Evolutionary conservation across 83 land plant species (phyloP).

Genomic region (Picea abies): DNA sequence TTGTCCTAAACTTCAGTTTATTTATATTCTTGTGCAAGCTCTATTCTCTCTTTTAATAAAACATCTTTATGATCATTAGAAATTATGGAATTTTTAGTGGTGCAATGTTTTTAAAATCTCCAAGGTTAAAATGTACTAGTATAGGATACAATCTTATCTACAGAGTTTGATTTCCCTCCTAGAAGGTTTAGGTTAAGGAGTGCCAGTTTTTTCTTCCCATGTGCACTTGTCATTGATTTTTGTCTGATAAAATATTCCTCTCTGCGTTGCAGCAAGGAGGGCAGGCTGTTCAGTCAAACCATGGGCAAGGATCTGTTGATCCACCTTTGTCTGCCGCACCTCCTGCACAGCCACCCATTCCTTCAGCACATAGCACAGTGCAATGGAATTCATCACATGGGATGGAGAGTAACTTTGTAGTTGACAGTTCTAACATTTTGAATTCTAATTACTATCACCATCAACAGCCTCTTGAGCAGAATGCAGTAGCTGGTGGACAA

Average conservation of each 20-base stretch:
- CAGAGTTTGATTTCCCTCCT: background rate
- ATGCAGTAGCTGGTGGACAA: conserved; percentile 13
- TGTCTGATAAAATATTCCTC: background rate
- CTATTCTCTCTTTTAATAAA: background rate
- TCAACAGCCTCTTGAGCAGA: conserved; percentile 21
- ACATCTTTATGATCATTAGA: background rate
- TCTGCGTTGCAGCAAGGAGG: conserved; percentile 14
- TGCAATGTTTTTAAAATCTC: background rate
- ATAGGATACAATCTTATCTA: background rate
- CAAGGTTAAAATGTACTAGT: background rate
- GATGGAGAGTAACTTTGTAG: conserved; percentile 19
- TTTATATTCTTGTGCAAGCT: background rate
- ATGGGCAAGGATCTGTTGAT: conserved; percentile 35
- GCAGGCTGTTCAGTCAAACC: conserved; percentile 33
- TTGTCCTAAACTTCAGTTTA: background rate
- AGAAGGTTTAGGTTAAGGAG: background rate
- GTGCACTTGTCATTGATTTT: background rate
- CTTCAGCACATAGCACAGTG: conserved; percentile 24
- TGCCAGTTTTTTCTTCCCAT: background rate
- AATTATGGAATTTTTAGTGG: background rate
- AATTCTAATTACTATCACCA: conserved; percentile 26
- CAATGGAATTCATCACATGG: conserved; percentile 28
- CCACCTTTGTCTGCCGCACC: conserved; percentile 14
- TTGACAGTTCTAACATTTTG: conserved; percentile 23
- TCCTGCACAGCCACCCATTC: conserved; percentile 18